A percentile compares a stretch with the other conserved stretches of the same genome.
Evolutionary conservation across 176 grass and related monocot genomes (phyloP).

Genomic region (Lolium rigidum): DNA sequence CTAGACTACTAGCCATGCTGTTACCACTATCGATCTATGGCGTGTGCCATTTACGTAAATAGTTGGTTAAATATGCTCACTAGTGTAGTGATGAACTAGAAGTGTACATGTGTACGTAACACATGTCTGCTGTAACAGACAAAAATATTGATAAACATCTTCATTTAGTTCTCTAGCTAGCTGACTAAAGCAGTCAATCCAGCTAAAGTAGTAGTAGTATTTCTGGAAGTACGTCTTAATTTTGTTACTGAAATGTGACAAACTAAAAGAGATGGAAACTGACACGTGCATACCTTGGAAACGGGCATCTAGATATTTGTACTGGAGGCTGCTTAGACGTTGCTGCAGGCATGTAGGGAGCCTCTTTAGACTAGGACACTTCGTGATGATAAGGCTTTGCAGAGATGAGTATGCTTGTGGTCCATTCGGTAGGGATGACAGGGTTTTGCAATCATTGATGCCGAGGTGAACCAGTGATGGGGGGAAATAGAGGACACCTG

Average conservation of each 20-base stretch:
- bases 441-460: no score
- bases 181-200: not conserved
- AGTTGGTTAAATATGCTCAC: not conserved
- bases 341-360: not conserved
- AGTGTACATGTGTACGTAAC: not conserved
- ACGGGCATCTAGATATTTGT: not conserved
- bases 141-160: not conserved
- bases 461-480: not conserved
- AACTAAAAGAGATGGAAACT: not conserved
- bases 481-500: not conserved
- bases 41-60: not conserved
- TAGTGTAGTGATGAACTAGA: not conserved
- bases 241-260: not conserved
- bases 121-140: no score
- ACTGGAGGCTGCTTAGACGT: not conserved
- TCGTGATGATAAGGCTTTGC: no score
- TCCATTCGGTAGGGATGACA: no score
- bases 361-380: not conserved
- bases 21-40: not conserved
- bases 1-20: not conserved
- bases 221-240: not conserved
- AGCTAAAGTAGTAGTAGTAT: not conserved
- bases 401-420: no score
- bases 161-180: not conserved
- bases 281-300: not conserved